These are phyloP conservation scores for Phaffomyces opuntiae DNA, from an alignment of 805 yeast species.

Conservation along the genomic window DNA sequence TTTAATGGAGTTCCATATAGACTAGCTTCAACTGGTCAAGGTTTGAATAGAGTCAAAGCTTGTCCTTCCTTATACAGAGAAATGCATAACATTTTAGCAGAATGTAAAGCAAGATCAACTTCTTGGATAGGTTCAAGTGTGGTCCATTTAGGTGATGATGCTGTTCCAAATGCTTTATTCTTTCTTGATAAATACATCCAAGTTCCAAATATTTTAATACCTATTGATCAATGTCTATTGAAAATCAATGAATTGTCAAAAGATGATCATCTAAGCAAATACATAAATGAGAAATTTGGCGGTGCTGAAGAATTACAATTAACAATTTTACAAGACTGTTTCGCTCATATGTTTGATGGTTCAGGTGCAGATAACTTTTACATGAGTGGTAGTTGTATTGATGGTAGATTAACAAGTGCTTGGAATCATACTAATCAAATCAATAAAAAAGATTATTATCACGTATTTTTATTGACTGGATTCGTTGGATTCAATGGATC, in stretches of 20 bases:
- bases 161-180: constrained; percentile 77
- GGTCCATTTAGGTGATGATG: constrained; percentile 75
- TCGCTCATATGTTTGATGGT: constrained; percentile 55
- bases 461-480: constrained; percentile 56
- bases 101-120: constrained; percentile 55
- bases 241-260: constrained; percentile 45
- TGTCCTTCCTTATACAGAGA: constrained; percentile 64
- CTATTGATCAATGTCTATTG: constrained; percentile 53
- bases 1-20: constrained; percentile 48
- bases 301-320: constrained; percentile 46
- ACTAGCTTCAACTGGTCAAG: constrained; percentile 72
- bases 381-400: constrained; percentile 81
- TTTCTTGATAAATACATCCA: constrained; percentile 76
- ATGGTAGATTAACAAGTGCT: constrained; percentile 73
- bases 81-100: constrained; percentile 63
- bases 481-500: constrained; percentile 71
- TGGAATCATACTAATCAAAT: constrained; percentile 79
- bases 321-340: constrained; percentile 33
- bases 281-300: constrained; percentile 54
- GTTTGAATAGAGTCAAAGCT: constrained; percentile 66
- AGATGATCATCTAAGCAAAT: constrained; percentile 40
- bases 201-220: constrained; percentile 70
- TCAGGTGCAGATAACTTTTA: constrained; percentile 81
- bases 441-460: constrained; percentile 56
- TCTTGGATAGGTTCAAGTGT: constrained; percentile 78